Conservation (phyloP, 768 basidiomycete genomes). For the Collybia mongolica region DNA sequence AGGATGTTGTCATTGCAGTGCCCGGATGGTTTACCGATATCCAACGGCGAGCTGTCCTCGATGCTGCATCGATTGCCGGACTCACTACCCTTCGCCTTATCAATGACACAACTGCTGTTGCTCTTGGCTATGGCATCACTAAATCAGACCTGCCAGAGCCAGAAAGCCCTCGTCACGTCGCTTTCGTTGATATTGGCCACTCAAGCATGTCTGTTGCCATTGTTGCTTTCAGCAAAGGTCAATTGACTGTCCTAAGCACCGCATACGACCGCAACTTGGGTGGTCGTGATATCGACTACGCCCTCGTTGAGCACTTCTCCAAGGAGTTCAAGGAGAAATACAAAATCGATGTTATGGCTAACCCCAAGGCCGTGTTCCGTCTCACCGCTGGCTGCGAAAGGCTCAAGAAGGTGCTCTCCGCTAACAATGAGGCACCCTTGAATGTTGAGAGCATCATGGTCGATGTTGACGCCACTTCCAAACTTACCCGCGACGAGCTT, state of each 20-base stretch:
- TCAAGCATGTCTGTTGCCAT: constrained; percentile 84
- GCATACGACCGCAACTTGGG: constrained; percentile 94
- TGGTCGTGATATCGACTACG: constrained; percentile 94
- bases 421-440: constrained; percentile 85
- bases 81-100: constrained; percentile 92
- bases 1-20: constrained; percentile 93
- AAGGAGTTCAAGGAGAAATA: constrained; percentile 94
- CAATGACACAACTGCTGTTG: constrained; percentile 95
- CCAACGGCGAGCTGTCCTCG: constrained; percentile 87
- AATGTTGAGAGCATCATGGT: constrained; percentile 97
- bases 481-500: constrained; percentile 78
- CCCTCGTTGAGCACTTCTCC: constrained; percentile 86
- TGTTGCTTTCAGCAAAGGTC: constrained; percentile 93
- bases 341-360: constrained; percentile 93
- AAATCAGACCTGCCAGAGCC: constrained; percentile 92
- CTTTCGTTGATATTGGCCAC: constrained; percentile 96
- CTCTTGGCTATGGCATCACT: constrained; percentile 98
- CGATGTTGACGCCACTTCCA: constrained; percentile 90
- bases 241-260: constrained; percentile 81
- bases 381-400: constrained; percentile 86
- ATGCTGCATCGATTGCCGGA: constrained; percentile 86
- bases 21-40: constrained; percentile 97
- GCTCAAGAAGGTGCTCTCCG: constrained; percentile 95
- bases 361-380: constrained; percentile 92
- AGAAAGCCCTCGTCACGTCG: constrained; percentile 81